Evolutionary conservation across 2,329 filamentous ascomycete genomes (phyloP), one percentile per base, ranked within the genome.

Genomic region (Ceratocystis colombiana): DNA sequence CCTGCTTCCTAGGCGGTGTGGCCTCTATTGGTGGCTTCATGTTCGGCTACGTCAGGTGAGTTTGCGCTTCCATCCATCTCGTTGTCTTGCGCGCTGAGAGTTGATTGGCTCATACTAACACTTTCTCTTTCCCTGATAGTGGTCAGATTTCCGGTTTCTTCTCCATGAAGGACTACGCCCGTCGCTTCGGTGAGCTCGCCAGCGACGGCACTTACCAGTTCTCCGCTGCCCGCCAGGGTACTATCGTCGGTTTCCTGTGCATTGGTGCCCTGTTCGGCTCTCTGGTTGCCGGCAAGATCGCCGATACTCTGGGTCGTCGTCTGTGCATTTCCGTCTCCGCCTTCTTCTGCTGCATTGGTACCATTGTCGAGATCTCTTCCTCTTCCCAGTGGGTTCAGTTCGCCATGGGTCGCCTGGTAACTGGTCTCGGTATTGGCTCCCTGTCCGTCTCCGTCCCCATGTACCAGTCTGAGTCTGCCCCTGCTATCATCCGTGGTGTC

Each of bases 381-480:
- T 70, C 75, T 1, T 72, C 70, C 2, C 74, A 74, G 55, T 88
- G 86, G 86, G 82, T 81, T 67, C 86, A 88, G 70, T 80, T 88
- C 67, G 84, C 84, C 33, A 73, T 86, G 20, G 86, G 86, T 61
- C 79, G 86, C 57, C 79, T 85, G 70, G 79, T 87, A n/a, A 86
- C 84, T 28, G 86, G 86, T 70, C 72, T 87, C 1, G 85, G 85
- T 22, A 83, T 89, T 61, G 86, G 86, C 33, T 79, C 82, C 22
- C 77, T 88, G 0, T 86, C 82, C 5, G 85, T 87, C 53, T 76
- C 84, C 30, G 84, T 86, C 0, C 84, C 84, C 61, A 85, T 89
- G 82, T 88, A 88, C 70, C 84, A 88, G 72, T 82, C 80, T 17
- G 86, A 89, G 74, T 84, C 80, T 66, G 82, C 83, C 2, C 86